Evolutionary conservation across 352 stramenopile species (phyloP).

Genomic region (Phytophthora idaei): DNA sequence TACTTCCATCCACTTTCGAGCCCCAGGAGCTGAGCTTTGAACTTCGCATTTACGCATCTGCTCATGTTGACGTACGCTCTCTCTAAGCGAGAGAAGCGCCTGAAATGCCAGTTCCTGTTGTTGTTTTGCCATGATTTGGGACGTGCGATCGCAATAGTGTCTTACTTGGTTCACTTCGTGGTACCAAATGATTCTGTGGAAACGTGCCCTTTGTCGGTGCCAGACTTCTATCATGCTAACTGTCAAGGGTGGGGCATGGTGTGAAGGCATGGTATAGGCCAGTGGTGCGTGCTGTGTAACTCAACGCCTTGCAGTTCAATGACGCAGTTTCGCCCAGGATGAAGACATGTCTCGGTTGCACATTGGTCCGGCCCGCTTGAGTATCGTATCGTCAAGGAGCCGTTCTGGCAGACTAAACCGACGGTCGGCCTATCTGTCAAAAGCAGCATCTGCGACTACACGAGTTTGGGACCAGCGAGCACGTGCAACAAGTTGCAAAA

Average conservation of each 20-base stretch:
- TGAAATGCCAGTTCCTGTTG: neutral
- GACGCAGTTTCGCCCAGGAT: neutral
- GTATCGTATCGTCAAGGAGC: neutral
- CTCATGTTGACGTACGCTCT: conserved; percentile 41
- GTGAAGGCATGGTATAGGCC: too few species aligned
- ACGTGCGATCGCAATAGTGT: conserved; percentile 1
- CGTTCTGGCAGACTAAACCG: conserved; percentile 10
- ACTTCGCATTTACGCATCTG: conserved; percentile 61
- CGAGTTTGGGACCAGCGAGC: neutral
- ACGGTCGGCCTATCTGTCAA: neutral
- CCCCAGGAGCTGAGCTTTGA: conserved; percentile 61
- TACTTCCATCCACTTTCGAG: conserved; percentile 82
- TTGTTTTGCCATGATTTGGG: conserved; percentile 8
- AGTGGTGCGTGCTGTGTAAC: too few species aligned
- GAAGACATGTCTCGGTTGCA: conserved; percentile 6
- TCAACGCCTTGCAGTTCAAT: conserved; percentile 6
- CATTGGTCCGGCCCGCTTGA: conserved; percentile 7
- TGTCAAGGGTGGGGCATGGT: too few species aligned
- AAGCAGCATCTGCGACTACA: conserved; percentile 15
- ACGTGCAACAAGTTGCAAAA: conserved; percentile 5
- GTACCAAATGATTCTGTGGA: neutral
- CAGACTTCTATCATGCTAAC: too few species aligned
- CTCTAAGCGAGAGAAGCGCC: conserved; percentile 23
- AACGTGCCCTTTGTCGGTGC: neutral
- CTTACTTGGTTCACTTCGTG: neutral